A percentile compares a stretch with the other conserved stretches of the same genome.
Conservation (phyloP, 2,329 filamentous ascomycete species). For the Ceratocystis variospora region DNA sequence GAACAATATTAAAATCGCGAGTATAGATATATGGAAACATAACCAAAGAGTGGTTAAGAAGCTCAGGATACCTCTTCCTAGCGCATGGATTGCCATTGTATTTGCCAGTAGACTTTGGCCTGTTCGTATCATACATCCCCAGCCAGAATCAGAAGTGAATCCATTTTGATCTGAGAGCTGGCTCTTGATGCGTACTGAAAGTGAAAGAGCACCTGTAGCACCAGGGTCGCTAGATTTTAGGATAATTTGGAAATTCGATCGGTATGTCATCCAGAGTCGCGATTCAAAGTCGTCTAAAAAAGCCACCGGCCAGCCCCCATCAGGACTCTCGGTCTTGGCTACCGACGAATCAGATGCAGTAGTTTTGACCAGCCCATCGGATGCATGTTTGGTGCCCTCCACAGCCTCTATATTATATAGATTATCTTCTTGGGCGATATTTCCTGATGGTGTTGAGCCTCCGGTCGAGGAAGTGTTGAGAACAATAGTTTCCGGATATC, state of each 20-base stretch:
- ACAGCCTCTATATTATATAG: conserved; percentile 23
- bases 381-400: conserved; percentile 30
- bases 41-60: background rate
- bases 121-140: conserved; percentile 98
- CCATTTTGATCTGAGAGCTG: conserved; percentile 65
- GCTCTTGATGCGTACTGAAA: conserved; percentile 70
- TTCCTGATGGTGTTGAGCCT: background rate
- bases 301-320: conserved; percentile 61
- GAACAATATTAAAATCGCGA: background rate
- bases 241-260: conserved; percentile 73
- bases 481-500: background rate
- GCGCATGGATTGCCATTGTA: conserved; percentile 53
- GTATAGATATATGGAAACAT: no score
- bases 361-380: conserved; percentile 36
- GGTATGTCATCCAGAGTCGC: conserved; percentile 90
- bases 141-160: conserved; percentile 87
- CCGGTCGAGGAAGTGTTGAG: background rate
- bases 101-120: conserved; percentile 90
- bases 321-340: conserved; percentile 21
- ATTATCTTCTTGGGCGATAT: background rate
- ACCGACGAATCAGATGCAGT: conserved; percentile 40
- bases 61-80: conserved; percentile 57
- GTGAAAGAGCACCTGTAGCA: conserved; percentile 57
- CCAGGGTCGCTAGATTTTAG: conserved; percentile 62
- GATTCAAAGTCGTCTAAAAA: conserved; percentile 93